Conservation (phyloP, 2,329 filamentous ascomycete species). For the Fusarium begoniae region DNA sequence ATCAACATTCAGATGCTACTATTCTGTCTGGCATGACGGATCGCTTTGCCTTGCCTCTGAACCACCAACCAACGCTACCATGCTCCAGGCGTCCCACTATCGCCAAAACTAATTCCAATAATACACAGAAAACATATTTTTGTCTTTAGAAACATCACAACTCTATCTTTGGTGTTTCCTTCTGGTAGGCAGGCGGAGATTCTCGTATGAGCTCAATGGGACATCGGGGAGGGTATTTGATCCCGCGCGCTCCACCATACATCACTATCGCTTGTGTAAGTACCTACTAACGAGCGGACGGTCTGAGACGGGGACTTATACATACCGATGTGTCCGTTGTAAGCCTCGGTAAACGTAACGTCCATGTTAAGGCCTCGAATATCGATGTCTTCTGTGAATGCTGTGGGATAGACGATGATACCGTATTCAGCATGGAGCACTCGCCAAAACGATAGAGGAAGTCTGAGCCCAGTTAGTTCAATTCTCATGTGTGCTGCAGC, state of each 20-base stretch:
- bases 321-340: slow-evolving; percentile 50
- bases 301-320: background rate
- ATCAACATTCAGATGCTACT: slow-evolving; percentile 11
- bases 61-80: slow-evolving; percentile 10
- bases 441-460: slow-evolving; percentile 51
- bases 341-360: slow-evolving; percentile 51
- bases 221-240: slow-evolving; percentile 47
- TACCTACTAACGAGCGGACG: background rate
- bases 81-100: slow-evolving; percentile 3
- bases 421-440: slow-evolving; percentile 51
- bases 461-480: slow-evolving; percentile 33
- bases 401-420: slow-evolving; percentile 53
- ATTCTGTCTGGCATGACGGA: background rate
- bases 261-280: slow-evolving; percentile 44
- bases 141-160: background rate
- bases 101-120: slow-evolving; percentile 12
- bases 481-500: background rate
- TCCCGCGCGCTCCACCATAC: slow-evolving; percentile 44
- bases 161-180: slow-evolving; percentile 22
- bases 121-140: background rate
- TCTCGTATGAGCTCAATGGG: slow-evolving; percentile 52
- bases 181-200: slow-evolving; percentile 49
- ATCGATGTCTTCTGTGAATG: slow-evolving; percentile 49
- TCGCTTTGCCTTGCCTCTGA: background rate
- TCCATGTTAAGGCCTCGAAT: slow-evolving; percentile 46